phyloP scores from a whole-genome alignment of 1,284 basidiomycete genomes.

The Agroathelia rolfsii region DNA sequence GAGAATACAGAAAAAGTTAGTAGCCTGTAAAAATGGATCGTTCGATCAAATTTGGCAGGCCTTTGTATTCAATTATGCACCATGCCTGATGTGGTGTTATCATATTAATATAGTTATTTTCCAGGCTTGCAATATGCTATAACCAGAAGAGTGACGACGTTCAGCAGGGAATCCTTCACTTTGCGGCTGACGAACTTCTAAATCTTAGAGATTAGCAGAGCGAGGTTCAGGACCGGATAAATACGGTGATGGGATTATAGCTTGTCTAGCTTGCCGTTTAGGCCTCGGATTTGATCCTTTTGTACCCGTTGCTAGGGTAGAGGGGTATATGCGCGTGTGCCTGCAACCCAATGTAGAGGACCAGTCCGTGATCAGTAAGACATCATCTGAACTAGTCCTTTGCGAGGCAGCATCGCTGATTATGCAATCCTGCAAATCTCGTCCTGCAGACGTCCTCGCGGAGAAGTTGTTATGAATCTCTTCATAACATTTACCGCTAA shows the following conservation, averaged over 20 bases:
- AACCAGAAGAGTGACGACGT: constrained; percentile 4
- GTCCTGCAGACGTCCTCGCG: too few species aligned
- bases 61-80: constrained; percentile 19
- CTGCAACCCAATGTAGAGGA: constrained; percentile 14
- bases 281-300: constrained; percentile 19
- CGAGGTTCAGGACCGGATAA: constrained; percentile 7
- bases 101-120: constrained; percentile 1
- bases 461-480: too few species aligned
- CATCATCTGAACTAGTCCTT: constrained; percentile 18
- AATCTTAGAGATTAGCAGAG: too few species aligned
- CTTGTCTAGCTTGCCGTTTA: constrained; percentile 20
- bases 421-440: constrained; percentile 6
- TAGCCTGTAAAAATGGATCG: constrained; percentile 10
- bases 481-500: too few species aligned
- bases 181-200: constrained; percentile 15
- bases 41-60: constrained; percentile 18
- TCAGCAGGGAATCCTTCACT: constrained; percentile 11
- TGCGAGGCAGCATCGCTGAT: constrained; percentile 15
- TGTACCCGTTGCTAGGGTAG: constrained; percentile 5
- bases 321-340: constrained; percentile 21
- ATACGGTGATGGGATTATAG: constrained; percentile 11
- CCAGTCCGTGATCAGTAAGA: constrained; percentile 16
- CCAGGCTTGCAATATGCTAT: constrained; percentile 14
- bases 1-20: constrained; percentile 1
- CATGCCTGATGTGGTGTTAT: constrained; percentile 1